Conservation (phyloP, 441 rosid species). For the Euphorbia schlechtendalii region DNA sequence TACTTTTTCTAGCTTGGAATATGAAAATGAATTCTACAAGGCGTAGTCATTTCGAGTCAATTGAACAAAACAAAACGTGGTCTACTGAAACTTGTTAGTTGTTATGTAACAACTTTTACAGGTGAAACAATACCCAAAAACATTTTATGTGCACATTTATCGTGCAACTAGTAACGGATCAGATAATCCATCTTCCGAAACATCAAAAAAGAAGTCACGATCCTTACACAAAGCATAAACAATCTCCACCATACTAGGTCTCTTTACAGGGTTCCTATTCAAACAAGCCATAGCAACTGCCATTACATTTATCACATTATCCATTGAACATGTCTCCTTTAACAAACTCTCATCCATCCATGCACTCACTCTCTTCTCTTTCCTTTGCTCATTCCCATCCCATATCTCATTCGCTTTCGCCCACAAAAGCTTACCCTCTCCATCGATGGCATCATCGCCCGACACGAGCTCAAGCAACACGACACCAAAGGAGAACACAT, state of each 20-base stretch:
- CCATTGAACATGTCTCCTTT: slow-evolving; percentile 33
- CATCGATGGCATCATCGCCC: slow-evolving; percentile 46
- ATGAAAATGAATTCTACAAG: background rate
- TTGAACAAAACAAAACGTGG: no score
- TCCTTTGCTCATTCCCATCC: slow-evolving; percentile 37
- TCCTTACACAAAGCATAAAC: slow-evolving; percentile 56
- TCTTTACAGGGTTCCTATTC: slow-evolving; percentile 38
- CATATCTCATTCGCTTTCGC: slow-evolving; percentile 25
- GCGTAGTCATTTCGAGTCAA: no score
- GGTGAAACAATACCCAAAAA: no score
- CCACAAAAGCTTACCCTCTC: slow-evolving; percentile 45
- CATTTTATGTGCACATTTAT: no score
- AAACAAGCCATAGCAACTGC: slow-evolving; percentile 47
- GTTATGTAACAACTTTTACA: slow-evolving; percentile 23
- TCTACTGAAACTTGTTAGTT: background rate
- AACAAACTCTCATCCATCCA: slow-evolving; percentile 41
- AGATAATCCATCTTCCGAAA: slow-evolving; percentile 32
- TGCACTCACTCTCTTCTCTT: slow-evolving; percentile 22
- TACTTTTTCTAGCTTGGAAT: no score
- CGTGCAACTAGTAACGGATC: slow-evolving; percentile 33
- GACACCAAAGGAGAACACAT: slow-evolving; percentile 62
- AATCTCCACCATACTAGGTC: slow-evolving; percentile 63
- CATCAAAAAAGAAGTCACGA: slow-evolving; percentile 39
- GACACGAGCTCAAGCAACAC: slow-evolving; percentile 60
- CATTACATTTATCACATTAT: slow-evolving; percentile 46